A percentile compares a stretch with the other conserved stretches of the same genome.
These are phyloP conservation scores for Stylonectria norvegica DNA, from an alignment of 2,329 filamentous ascomycete genomes.

Conservation along the genomic window DNA sequence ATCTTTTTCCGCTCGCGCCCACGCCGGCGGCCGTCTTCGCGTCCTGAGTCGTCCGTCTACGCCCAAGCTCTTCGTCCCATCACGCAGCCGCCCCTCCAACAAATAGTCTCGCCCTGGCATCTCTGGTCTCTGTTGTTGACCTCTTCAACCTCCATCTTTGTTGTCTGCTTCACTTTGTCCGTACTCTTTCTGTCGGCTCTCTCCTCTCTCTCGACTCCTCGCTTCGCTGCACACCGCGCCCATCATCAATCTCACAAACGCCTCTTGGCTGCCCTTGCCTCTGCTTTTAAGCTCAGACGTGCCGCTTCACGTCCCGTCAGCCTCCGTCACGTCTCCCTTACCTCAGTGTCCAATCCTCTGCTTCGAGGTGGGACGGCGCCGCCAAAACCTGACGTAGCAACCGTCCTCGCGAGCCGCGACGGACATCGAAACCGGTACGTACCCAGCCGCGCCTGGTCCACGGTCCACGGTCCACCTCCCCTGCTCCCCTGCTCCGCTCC, in stretches of 20 bases:
- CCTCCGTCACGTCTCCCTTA: constrained; percentile 17
- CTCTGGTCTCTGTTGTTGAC: constrained; percentile 17
- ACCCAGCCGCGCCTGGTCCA: constrained; percentile 30
- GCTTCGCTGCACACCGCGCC: no score
- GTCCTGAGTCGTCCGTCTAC: constrained; percentile 4
- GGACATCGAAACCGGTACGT: constrained; percentile 31
- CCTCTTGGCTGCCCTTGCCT: neutral
- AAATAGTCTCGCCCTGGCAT: constrained; percentile 11
- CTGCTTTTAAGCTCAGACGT: constrained; percentile 5
- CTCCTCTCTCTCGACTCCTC: no score
- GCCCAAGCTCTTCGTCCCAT: constrained; percentile 6
- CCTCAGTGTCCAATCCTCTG: constrained; percentile 23
- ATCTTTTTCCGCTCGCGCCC: constrained; percentile 12
- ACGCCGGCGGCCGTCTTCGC: constrained; percentile 15
- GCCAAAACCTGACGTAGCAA: constrained; percentile 31
- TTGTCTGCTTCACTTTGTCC: no score
- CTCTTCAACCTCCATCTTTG: constrained; percentile 14
- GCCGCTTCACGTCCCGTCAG: constrained; percentile 20
- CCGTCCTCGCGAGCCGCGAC: constrained; percentile 29
- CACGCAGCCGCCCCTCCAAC: constrained; percentile 20
- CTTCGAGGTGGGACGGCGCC: constrained; percentile 27
- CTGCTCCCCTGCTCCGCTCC: constrained; percentile 32
- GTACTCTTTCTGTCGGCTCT: no score
- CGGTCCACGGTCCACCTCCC: constrained; percentile 28
- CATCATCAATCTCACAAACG: no score